Conservation (phyloP, 192 early-diverging fungal genomes). For the Coemansia biformis region DNA sequence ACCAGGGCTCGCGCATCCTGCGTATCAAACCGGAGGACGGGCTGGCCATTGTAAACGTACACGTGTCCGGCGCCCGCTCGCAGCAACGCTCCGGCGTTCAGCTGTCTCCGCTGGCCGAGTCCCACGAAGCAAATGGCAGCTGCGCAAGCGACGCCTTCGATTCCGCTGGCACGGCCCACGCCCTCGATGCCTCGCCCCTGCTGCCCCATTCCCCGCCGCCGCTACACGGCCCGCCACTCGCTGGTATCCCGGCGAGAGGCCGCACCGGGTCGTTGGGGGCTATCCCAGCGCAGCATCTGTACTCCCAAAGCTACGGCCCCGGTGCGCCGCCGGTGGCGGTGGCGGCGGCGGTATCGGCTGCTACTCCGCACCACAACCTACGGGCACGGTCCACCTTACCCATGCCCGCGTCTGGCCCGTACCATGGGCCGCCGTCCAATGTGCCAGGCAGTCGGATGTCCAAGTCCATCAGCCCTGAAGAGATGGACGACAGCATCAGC, state of each 20-base stretch:
- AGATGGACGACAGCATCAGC: slow-evolving; percentile 37
- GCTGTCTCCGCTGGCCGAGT: slow-evolving; percentile 39
- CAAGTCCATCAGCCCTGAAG: slow-evolving; percentile 18
- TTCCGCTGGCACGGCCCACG: slow-evolving; percentile 1
- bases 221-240: not conserved
- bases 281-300: slow-evolving; percentile 11
- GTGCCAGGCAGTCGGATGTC: slow-evolving; percentile 22
- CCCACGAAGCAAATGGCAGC: slow-evolving; percentile 21
- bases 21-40: slow-evolving; percentile 17
- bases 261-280: slow-evolving; percentile 35
- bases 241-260: slow-evolving; percentile 2
- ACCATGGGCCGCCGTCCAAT: too few species aligned
- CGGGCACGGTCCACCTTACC: too few species aligned
- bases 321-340: not conserved
- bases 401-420: too few species aligned
- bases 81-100: slow-evolving; percentile 2
- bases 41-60: slow-evolving; percentile 18
- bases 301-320: slow-evolving; percentile 10
- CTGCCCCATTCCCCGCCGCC: not conserved
- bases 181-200: slow-evolving; percentile 14
- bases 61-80: not conserved
- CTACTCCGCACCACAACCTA: too few species aligned
- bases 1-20: slow-evolving; percentile 1
- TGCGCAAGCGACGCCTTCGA: too few species aligned
- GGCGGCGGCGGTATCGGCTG: too few species aligned